Base-by-base conservation (phyloP, 345 rosid genomes). In the Heritiera littoralis region DNA sequence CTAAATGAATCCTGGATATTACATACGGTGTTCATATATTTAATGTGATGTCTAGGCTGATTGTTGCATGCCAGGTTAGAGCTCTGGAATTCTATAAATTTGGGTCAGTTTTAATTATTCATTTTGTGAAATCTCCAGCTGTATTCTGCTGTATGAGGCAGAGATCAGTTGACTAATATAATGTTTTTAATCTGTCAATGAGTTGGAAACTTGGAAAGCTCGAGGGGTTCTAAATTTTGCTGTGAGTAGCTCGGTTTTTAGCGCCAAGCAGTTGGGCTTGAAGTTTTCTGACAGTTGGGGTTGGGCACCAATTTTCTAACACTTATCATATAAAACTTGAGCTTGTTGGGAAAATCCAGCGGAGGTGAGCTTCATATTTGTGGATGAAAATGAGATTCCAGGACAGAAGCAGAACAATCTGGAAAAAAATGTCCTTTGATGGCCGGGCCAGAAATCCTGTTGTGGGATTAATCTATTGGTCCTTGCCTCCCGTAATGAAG, bases 111-210 rank as follows among this genome's bases (percentile, higher is more conserved):
- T 68, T 15, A 72, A 81, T 32, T 54, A 48, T 68, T 83, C 65
- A 71, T 58, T 67, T 67, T 65, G 74, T 65, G 61, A 85, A 83
- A 82, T 68, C 83, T 86, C 84, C 89, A 89, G 93, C 92, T 92
- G 96, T 84, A 45, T 46, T 84, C 68, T 79, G 89, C 83, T 86
- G 81, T 85, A 74, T 64, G 75, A 78, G 17, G 45, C 54, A 52
- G 60, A 58, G 48, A 81, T 66, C 70, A 76, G 82, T 85, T 84
- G 87, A 84, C 84, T 78, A 51, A 48, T 55, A 18, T 66, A 72
- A 23, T 72, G 66, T 67, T 59, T 79, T 38, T 59, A 69, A 74
- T 77, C 88, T 83, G 88, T 75, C 78, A 77, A 20, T 23, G 12
- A 20, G 32, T 58, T 58, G 30, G 30, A 55, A 87, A 87, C 87